Base-by-base conservation (phyloP, 83 land plant species). In the Diphasiastrum complanatum region DNA sequence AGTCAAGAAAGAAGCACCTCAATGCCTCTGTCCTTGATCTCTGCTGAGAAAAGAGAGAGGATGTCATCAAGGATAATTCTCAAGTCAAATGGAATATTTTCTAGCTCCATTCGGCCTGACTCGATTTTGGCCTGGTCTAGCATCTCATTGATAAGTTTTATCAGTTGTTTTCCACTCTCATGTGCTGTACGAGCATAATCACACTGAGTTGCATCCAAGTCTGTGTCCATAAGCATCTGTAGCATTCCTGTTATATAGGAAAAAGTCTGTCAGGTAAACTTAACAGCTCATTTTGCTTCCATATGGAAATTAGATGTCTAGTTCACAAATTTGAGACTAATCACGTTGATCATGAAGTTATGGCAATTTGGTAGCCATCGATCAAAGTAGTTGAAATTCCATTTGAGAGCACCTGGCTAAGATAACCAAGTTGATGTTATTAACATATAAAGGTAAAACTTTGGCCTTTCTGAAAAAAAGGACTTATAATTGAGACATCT, bases 81-180 rank as follows among this genome's bases (percentile, higher is more conserved):
- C 33, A 84, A 53, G 38, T 87, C 75, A 50, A 87, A 87, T 2
- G 36, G 72, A 26, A 81, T 79, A 16, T 66, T 78, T 36, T 81
- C 93, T 26, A 87, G 79, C 73, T 87, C 93, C 67, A 87, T 79
- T 51, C 71, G 82, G 0, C 93, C 89, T 4, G 90, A 80, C 64
- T 85, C 95, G 55, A 85, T 85, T 61, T 82, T 88, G 5, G 95
- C 90, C 60, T 85, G 87, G 51, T 88, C 95, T 10, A 88, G 70
- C 35, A 88, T 84, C 63, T 79, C 85, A 70, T 85, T 88, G 62
- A 88, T 85, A 4, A 88, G 77, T 14, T 86, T 75, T 8, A 88
- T 74, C 10, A 88, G 51, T 51, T 75, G 76, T 55, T 78, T 80
- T 36, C 93, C 93, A 75, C 89, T 83, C 3, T 49, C 88, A 27